These are phyloP conservation scores for Clavariopsis aquatica DNA, from an alignment of 495 filamentous ascomycete genomes.

Conservation along the genomic window DNA sequence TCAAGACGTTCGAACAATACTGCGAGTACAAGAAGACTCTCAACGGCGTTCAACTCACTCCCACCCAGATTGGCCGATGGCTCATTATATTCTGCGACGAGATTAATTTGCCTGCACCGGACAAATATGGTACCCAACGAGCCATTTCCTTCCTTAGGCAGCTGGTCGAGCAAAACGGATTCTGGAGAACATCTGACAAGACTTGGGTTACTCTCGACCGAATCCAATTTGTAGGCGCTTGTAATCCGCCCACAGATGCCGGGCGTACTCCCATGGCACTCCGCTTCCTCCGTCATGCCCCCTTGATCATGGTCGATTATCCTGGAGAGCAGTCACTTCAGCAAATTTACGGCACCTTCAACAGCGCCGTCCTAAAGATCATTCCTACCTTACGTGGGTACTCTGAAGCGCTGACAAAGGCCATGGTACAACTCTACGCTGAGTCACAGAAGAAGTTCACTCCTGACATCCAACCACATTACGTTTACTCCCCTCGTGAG, in stretches of 20 bases:
- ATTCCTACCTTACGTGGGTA: slow-evolving; percentile 93
- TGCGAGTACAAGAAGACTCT: slow-evolving; percentile 99
- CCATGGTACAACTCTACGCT: slow-evolving; percentile 95
- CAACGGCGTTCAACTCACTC: slow-evolving; percentile 92
- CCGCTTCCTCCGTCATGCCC: slow-evolving; percentile 90
- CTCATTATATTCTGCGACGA: slow-evolving; percentile 98
- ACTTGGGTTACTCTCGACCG: slow-evolving; percentile 96
- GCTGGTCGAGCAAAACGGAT: slow-evolving; percentile 96
- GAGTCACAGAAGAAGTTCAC: slow-evolving; percentile 94
- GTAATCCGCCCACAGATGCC: slow-evolving; percentile 98
- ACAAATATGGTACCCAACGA: slow-evolving; percentile 95
- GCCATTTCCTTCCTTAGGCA: slow-evolving; percentile 96
- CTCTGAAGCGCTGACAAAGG: slow-evolving; percentile 88
- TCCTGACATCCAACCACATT: slow-evolving; percentile 93
- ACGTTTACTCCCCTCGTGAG: slow-evolving; percentile 98
- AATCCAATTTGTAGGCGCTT: slow-evolving; percentile 98
- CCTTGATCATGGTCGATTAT: slow-evolving; percentile 98
- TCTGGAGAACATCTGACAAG: slow-evolving; percentile 97
- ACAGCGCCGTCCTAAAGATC: slow-evolving; percentile 92
- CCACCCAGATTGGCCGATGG: slow-evolving; percentile 95
- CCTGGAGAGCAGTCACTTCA: slow-evolving; percentile 89
- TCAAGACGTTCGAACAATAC: slow-evolving; percentile 99
- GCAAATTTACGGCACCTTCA: slow-evolving; percentile 99
- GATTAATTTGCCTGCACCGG: slow-evolving; percentile 97
- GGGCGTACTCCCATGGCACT: slow-evolving; percentile 92